phyloP scores from a whole-genome alignment of 2,329 filamentous ascomycete genomes.

The Bretziella fagacearum region DNA sequence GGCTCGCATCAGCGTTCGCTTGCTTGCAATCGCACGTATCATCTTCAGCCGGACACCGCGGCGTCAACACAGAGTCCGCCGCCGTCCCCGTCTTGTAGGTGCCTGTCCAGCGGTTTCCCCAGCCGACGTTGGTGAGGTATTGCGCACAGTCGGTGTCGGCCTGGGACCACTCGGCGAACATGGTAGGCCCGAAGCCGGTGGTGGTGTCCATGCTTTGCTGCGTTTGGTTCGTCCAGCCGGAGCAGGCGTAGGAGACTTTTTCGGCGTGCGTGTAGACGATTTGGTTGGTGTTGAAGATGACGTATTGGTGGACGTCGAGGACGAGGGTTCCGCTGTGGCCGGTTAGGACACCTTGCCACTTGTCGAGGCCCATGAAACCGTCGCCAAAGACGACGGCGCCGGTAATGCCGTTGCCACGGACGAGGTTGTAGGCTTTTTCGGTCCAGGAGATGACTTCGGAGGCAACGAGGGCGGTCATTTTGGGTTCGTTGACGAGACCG shows the following conservation, averaged over 20 bases:
- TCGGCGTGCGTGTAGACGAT: conserved; percentile 64
- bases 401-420: conserved; percentile 60
- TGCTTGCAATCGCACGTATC: conserved; percentile 51
- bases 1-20: conserved; percentile 56
- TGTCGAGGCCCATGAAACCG: conserved; percentile 77
- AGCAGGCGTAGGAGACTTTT: conserved; percentile 77
- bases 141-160: conserved; percentile 87
- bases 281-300: conserved; percentile 88
- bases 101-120: conserved; percentile 82
- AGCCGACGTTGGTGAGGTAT: conserved; percentile 76
- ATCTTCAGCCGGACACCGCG: conserved; percentile 55
- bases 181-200: conserved; percentile 78
- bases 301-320: conserved; percentile 96
- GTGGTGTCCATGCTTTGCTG: conserved; percentile 50
- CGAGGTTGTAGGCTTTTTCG: conserved; percentile 48
- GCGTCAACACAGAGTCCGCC: conserved; percentile 44
- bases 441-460: conserved; percentile 66
- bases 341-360: conserved; percentile 76
- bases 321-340: conserved; percentile 49
- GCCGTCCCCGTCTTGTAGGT: conserved; percentile 55
- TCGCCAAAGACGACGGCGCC: conserved; percentile 74
- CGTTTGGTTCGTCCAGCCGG: conserved; percentile 70
- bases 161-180: conserved; percentile 95
- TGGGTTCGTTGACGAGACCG: conserved; percentile 84
- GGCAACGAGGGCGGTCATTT: conserved; percentile 57